Conservation (phyloP, 129 eudicot genomes). For the Artemisia tridentata region DNA sequence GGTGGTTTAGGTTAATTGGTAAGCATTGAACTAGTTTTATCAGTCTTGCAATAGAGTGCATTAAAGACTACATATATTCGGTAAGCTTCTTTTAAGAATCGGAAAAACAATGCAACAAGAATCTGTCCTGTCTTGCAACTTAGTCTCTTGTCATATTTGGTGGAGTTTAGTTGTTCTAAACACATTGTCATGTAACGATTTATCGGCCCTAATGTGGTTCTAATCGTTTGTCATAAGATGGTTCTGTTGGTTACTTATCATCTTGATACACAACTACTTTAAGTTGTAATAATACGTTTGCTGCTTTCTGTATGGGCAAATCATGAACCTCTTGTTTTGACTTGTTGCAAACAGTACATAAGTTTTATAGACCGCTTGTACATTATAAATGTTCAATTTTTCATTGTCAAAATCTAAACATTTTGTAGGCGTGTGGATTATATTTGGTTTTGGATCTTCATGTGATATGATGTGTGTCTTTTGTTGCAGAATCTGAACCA, state of each 20-base stretch:
- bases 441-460: neutral
- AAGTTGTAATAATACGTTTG: conserved; percentile 18
- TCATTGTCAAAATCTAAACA: too few relatives aligned
- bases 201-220: conserved; percentile 3
- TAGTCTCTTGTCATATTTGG: neutral
- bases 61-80: neutral
- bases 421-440: neutral
- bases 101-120: neutral
- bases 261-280: conserved; percentile 4
- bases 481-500: conserved; percentile 79
- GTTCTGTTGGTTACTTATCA: conserved; percentile 2
- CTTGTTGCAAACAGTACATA: neutral
- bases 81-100: neutral
- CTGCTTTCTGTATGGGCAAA: conserved; percentile 35
- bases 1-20: conserved; percentile 13
- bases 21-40: conserved; percentile 9
- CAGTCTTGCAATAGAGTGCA: neutral
- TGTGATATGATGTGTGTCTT: neutral
- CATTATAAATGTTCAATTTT: too few relatives aligned
- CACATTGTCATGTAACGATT: conserved; percentile 4
- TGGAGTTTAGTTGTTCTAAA: conserved; percentile 14
- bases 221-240: conserved; percentile 7
- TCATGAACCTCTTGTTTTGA: conserved; percentile 6
- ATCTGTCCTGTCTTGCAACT: neutral
- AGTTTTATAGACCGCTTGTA: too few relatives aligned